These are phyloP conservation scores for Grosmannia serpens DNA, from an alignment of 2,329 filamentous ascomycete species.

Conservation along the genomic window DNA sequence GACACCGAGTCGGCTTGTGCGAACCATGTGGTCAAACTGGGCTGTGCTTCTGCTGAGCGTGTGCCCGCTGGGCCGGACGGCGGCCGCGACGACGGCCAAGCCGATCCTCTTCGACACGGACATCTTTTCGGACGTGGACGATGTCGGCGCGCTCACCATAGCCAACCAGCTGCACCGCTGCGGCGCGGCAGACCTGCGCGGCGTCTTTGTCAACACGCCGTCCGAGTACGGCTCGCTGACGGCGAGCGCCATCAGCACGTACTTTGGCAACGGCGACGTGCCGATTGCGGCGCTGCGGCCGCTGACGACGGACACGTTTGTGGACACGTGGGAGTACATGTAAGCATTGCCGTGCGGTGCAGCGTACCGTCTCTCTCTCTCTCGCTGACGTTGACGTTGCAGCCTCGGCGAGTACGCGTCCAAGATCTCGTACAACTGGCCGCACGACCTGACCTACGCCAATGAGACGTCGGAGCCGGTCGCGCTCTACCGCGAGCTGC, in stretches of 20 bases:
- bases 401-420: constrained; percentile 31
- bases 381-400: constrained; percentile 16
- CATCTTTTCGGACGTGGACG: constrained; percentile 35
- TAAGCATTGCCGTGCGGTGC: too few species aligned
- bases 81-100: constrained; percentile 11
- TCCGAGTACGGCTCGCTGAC: constrained; percentile 30
- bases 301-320: constrained; percentile 29
- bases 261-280: constrained; percentile 25
- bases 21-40: neutral
- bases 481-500: constrained; percentile 29
- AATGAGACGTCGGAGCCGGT: constrained; percentile 30
- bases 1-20: neutral
- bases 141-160: constrained; percentile 10
- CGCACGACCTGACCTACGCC: constrained; percentile 22
- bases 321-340: constrained; percentile 21
- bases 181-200: constrained; percentile 20
- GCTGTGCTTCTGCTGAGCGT: neutral
- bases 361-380: too few species aligned
- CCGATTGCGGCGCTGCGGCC: constrained; percentile 29
- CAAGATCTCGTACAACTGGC: constrained; percentile 32
- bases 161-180: constrained; percentile 3
- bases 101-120: constrained; percentile 35
- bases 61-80: neutral
- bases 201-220: constrained; percentile 29
- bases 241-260: constrained; percentile 26